phyloP scores from a whole-genome alignment of 805 yeast genomes.

The Ogataea saltuana region DNA sequence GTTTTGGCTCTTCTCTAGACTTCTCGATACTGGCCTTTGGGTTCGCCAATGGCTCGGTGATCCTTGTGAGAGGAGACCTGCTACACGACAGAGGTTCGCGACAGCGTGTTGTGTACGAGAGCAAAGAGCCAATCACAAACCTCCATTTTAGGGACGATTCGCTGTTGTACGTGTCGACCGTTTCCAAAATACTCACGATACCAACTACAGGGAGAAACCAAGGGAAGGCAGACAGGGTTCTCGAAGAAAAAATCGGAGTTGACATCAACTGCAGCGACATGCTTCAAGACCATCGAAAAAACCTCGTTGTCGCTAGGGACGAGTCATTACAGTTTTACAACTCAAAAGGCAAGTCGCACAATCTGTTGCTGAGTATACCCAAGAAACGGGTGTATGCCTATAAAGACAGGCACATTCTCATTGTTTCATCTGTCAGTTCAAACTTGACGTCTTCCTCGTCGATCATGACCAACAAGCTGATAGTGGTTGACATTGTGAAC shows the following conservation, averaged over 20 bases:
- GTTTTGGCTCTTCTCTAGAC: conserved; percentile 54
- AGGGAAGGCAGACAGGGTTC: conserved; percentile 53
- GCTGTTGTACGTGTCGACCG: conserved; percentile 69
- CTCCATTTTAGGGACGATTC: conserved; percentile 58
- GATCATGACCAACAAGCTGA: conserved; percentile 49
- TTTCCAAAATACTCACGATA: conserved; percentile 68
- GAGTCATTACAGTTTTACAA: conserved; percentile 67
- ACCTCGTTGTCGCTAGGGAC: conserved; percentile 62
- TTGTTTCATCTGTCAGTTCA: conserved; percentile 52
- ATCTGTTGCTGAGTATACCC: conserved; percentile 56
- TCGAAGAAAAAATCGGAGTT: conserved; percentile 50
- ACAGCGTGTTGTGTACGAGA: conserved; percentile 76
- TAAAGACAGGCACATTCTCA: conserved; percentile 50
- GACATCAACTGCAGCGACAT: conserved; percentile 51
- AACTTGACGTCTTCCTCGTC: conserved; percentile 29
- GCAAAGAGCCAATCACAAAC: conserved; percentile 79
- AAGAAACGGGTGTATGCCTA: conserved; percentile 53
- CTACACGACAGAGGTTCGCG: conserved; percentile 86
- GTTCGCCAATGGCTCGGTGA: conserved; percentile 79
- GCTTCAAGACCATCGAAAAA: conserved; percentile 24
- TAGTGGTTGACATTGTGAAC: conserved; percentile 68
- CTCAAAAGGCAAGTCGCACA: conserved; percentile 51
- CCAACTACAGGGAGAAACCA: conserved; percentile 78
- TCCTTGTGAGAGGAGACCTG: conserved; percentile 84
- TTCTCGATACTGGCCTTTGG: conserved; percentile 73